Evolutionary conservation across 148 eudicot species (phyloP).

Genomic region (Fagopyrum tataricum): DNA sequence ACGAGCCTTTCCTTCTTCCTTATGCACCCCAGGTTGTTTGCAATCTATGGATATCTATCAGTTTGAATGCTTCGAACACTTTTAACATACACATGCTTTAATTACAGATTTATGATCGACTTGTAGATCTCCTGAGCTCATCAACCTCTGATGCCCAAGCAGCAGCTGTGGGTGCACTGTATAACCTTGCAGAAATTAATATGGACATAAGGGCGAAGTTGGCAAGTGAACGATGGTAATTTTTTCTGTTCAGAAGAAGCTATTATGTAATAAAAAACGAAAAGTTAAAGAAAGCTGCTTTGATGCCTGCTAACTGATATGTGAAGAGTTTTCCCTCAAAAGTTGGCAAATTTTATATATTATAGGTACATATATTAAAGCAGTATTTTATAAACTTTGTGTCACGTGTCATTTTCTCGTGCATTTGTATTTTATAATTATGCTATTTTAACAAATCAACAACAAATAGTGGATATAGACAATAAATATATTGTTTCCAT

Average conservation of each 20-base stretch:
- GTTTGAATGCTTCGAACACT: not conserved
- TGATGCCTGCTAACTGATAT: not conserved
- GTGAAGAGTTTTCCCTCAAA: constrained; percentile 2
- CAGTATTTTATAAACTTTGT: too few species aligned
- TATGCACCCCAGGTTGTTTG: constrained; percentile 68
- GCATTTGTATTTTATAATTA: too few species aligned
- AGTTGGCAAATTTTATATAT: not conserved
- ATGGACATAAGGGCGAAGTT: constrained; percentile 87
- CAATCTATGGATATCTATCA: not conserved
- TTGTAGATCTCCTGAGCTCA: constrained; percentile 78
- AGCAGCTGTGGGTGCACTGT: constrained; percentile 89
- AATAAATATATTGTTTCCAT: too few species aligned
- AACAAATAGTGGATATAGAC: too few species aligned
- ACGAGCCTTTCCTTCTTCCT: constrained; percentile 83
- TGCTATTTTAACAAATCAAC: too few species aligned
- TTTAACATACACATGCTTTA: constrained; percentile 7
- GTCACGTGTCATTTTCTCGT: too few species aligned
- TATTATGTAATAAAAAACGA: not conserved
- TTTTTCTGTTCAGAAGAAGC: constrained; percentile 3
- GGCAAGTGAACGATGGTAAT: constrained; percentile 83
- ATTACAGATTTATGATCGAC: constrained; percentile 71
- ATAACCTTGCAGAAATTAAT: constrained; percentile 85
- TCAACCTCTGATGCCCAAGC: constrained; percentile 83
- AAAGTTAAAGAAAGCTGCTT: not conserved
- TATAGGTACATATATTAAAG: too few species aligned